A percentile compares a stretch with the other conserved stretches of the same genome.
phyloP scores from a whole-genome alignment of 495 filamentous ascomycete species.

The Xylaria palmicola region DNA sequence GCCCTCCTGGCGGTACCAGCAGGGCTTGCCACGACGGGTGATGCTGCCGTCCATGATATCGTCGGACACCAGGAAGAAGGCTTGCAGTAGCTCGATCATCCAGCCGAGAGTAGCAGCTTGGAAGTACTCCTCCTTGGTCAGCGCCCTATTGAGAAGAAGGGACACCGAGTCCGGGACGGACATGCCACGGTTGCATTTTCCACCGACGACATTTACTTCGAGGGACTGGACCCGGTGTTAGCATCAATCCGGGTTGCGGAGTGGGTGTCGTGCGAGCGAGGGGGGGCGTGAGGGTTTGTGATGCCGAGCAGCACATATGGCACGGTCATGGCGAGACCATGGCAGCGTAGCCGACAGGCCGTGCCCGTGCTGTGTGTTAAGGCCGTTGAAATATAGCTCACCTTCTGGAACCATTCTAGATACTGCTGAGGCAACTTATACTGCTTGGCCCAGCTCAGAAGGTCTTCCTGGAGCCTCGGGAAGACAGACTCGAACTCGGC shows the following conservation, averaged over 20 bases:
- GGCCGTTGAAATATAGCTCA: constrained; percentile 37
- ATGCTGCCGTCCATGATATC: constrained; percentile 97
- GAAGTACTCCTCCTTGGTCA: constrained; percentile 80
- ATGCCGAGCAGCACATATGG: constrained; percentile 6
- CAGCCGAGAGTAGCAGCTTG: constrained; percentile 82
- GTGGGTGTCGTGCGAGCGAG: background rate
- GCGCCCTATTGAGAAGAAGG: constrained; percentile 69
- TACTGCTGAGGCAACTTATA: constrained; percentile 82
- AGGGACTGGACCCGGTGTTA: constrained; percentile 57
- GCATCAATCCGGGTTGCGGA: constrained; percentile 8
- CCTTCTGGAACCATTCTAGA: constrained; percentile 84
- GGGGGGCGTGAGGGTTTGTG: background rate
- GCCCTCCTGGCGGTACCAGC: constrained; percentile 86
- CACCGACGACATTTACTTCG: constrained; percentile 81
- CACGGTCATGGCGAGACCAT: background rate
- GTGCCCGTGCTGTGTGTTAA: background rate
- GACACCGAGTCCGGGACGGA: constrained; percentile 89
- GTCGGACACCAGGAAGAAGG: constrained; percentile 97
- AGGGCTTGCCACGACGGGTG: constrained; percentile 88
- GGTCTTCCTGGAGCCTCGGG: constrained; percentile 72
- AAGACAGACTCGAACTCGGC: constrained; percentile 88
- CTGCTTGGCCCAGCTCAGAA: constrained; percentile 68
- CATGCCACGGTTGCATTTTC: constrained; percentile 98
- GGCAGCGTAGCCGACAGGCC: background rate
- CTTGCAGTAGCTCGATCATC: constrained; percentile 96